phyloP scores from a whole-genome alignment of 768 basidiomycete genomes.

The Boletus fagicola region DNA sequence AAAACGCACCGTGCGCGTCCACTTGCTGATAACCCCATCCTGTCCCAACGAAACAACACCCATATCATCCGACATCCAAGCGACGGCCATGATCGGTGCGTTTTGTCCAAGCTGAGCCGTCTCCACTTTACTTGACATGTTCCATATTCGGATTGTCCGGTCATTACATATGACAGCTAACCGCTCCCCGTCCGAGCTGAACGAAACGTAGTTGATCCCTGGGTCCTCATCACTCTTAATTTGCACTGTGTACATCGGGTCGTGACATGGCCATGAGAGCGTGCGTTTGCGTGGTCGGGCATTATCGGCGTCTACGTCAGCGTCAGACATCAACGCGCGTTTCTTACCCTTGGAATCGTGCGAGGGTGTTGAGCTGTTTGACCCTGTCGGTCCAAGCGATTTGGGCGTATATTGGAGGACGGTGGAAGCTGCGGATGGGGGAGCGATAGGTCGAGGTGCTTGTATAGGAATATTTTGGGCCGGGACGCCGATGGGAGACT shows the following conservation, averaged over 20 bases:
- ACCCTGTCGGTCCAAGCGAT: slow-evolving; percentile 12
- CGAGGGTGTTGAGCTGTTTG: slow-evolving; percentile 29
- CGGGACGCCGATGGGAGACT: slow-evolving; percentile 17
- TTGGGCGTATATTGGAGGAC: slow-evolving; percentile 29
- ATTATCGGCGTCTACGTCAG: slow-evolving; percentile 25
- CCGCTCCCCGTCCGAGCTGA: slow-evolving; percentile 52
- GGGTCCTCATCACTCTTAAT: slow-evolving; percentile 49
- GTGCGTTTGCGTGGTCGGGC: slow-evolving; percentile 35
- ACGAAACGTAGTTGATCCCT: slow-evolving; percentile 46
- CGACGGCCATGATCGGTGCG: slow-evolving; percentile 45
- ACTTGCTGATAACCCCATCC: slow-evolving; percentile 58
- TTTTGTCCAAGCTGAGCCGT: slow-evolving; percentile 56
- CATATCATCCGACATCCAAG: slow-evolving; percentile 59
- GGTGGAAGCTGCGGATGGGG: slow-evolving; percentile 35
- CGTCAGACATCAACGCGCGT: slow-evolving; percentile 33
- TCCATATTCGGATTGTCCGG: slow-evolving; percentile 63
- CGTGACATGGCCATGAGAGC: slow-evolving; percentile 49
- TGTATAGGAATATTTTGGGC: slow-evolving; percentile 27
- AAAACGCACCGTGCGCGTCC: slow-evolving; percentile 52
- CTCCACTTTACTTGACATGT: slow-evolving; percentile 46
- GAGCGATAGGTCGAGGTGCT: slow-evolving; percentile 28
- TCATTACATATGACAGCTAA: slow-evolving; percentile 64
- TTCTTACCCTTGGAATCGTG: slow-evolving; percentile 37
- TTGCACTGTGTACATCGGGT: slow-evolving; percentile 35
- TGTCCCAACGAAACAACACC: slow-evolving; percentile 56